These are phyloP conservation scores for Stachybotrys elegans DNA, from an alignment of 2,329 filamentous ascomycete genomes.

Conservation along the genomic window DNA sequence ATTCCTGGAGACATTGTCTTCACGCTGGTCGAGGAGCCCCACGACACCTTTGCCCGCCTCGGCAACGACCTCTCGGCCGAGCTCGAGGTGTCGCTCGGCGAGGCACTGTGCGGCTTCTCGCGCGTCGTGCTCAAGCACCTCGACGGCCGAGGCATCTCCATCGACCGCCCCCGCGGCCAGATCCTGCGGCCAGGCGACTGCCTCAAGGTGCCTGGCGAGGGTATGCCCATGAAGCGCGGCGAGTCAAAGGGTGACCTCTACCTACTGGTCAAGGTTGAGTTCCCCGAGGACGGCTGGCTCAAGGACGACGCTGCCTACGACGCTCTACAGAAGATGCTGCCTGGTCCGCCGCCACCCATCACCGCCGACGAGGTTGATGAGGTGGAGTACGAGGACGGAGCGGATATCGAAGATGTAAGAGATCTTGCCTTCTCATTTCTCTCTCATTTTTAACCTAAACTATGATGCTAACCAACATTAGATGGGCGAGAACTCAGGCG, in stretches of 20 bases:
- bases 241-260: conserved; percentile 85
- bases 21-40: conserved; percentile 73
- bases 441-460: conserved; percentile 2
- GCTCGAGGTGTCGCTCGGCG: conserved; percentile 73
- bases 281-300: conserved; percentile 84
- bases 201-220: conserved; percentile 81
- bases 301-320: conserved; percentile 65
- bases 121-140: conserved; percentile 88
- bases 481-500: conserved; percentile 69
- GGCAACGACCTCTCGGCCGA: conserved; percentile 81
- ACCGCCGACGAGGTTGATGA: conserved; percentile 76
- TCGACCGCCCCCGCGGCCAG: conserved; percentile 75
- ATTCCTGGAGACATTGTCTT: conserved; percentile 93
- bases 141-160: conserved; percentile 82
- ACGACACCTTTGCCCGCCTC: conserved; percentile 76
- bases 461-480: conserved; percentile 21
- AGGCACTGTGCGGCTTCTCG: conserved; percentile 84
- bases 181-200: conserved; percentile 79
- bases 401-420: conserved; percentile 71
- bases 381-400: conserved; percentile 79
- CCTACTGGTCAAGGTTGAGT: conserved; percentile 77
- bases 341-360: conserved; percentile 56
- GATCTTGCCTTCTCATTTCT: conserved; percentile 1
- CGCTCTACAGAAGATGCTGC: conserved; percentile 70
- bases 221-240: conserved; percentile 88